These are phyloP conservation scores for Pleurotus salmoneostramineus DNA, from an alignment of 768 basidiomycete species.

Conservation along the genomic window DNA sequence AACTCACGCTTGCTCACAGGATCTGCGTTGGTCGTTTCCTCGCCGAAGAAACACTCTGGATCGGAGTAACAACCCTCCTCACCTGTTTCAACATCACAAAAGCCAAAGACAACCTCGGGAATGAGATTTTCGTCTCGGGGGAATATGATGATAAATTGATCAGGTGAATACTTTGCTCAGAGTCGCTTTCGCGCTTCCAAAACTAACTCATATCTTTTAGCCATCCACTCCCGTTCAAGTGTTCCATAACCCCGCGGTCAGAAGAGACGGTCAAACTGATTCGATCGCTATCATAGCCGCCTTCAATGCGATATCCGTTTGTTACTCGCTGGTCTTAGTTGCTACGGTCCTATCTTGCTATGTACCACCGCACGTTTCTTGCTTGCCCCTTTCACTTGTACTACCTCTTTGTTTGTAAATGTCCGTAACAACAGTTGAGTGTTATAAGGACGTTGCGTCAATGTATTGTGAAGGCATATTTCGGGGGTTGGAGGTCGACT, in stretches of 20 bases:
- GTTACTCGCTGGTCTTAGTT: too few species aligned
- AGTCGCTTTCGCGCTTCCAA: not conserved
- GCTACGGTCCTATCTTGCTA: not conserved
- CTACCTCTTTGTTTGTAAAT: too few species aligned
- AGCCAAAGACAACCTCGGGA: slow-evolving; percentile 1
- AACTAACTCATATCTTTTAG: slow-evolving; percentile 10
- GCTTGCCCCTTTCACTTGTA: too few species aligned
- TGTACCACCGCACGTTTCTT: not conserved
- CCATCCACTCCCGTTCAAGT: slow-evolving; percentile 26
- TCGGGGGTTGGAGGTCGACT: too few species aligned
- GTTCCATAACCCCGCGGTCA: slow-evolving; percentile 24
- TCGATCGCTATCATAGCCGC: not conserved
- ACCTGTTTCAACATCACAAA: slow-evolving; percentile 4
- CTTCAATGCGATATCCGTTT: too few species aligned
- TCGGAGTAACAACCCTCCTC: slow-evolving; percentile 24
- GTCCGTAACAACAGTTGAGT: too few species aligned
- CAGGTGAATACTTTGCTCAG: slow-evolving; percentile 18
- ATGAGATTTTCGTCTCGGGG: slow-evolving; percentile 20
- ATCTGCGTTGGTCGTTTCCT: slow-evolving; percentile 29
- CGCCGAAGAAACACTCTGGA: slow-evolving; percentile 29
- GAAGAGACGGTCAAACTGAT: slow-evolving; percentile 20
- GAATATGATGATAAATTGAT: slow-evolving; percentile 27
- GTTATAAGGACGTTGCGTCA: too few species aligned
- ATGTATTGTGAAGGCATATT: too few species aligned
- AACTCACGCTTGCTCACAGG: slow-evolving; percentile 21